phyloP scores from a whole-genome alignment of 2,329 filamentous ascomycete species.

The Epichloe aotearoae region DNA sequence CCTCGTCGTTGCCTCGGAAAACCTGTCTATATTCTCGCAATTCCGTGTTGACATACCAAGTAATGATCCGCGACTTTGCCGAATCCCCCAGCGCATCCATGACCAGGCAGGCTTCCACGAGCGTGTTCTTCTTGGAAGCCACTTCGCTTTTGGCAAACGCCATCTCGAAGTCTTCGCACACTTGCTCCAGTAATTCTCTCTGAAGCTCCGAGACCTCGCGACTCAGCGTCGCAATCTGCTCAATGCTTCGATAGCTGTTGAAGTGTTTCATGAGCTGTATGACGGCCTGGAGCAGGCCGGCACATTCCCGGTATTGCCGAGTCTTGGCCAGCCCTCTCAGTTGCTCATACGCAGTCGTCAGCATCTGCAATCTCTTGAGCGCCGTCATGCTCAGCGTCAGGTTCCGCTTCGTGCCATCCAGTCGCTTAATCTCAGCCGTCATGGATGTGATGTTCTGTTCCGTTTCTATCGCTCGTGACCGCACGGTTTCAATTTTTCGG shows the following conservation, averaged over 20 bases:
- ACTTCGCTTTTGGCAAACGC: slow-evolving; percentile 86
- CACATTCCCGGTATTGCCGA: slow-evolving; percentile 88
- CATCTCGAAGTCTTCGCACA: slow-evolving; percentile 98
- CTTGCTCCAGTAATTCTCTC: slow-evolving; percentile 82
- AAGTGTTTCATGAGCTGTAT: slow-evolving; percentile 98
- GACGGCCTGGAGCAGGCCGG: slow-evolving; percentile 84
- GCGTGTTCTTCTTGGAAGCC: slow-evolving; percentile 49
- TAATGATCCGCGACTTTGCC: slow-evolving; percentile 68
- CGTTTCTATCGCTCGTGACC: slow-evolving; percentile 76
- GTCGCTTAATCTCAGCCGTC: slow-evolving; percentile 95
- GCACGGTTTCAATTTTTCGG: slow-evolving; percentile 86
- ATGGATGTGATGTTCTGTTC: slow-evolving; percentile 95
- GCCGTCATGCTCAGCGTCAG: slow-evolving; percentile 96
- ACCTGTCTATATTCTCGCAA: slow-evolving; percentile 90
- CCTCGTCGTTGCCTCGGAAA: slow-evolving; percentile 92
- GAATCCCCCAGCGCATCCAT: slow-evolving; percentile 90
- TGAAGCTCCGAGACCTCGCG: slow-evolving; percentile 90
- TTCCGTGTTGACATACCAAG: slow-evolving; percentile 98
- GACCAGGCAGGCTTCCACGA: slow-evolving; percentile 81
- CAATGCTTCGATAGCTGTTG: slow-evolving; percentile 93
- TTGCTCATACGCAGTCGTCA: slow-evolving; percentile 98
- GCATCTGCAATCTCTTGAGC: slow-evolving; percentile 91
- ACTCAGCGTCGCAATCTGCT: slow-evolving; percentile 89
- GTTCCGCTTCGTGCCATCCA: slow-evolving; percentile 94
- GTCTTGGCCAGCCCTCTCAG: slow-evolving; percentile 69